Percentiles rank a stretch among this genome's conserved stretches.
These are phyloP conservation scores for Colletotrichum godetiae DNA, from an alignment of 2,329 filamentous ascomycete genomes.

Conservation along the genomic window DNA sequence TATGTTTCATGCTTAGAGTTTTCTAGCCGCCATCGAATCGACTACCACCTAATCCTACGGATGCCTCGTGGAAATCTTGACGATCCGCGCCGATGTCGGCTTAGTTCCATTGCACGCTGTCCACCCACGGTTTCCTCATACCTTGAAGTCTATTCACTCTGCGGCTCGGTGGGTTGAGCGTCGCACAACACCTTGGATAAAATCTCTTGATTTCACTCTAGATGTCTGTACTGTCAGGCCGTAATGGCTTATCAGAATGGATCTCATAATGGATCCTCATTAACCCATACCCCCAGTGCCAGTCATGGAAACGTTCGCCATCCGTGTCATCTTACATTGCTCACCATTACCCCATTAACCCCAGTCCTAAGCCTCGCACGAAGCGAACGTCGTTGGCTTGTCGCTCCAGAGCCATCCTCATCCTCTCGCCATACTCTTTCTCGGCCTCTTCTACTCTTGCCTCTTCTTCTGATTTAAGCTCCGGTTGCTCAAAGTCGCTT, in stretches of 20 bases:
- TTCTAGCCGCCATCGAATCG: background rate
- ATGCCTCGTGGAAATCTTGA: too few species aligned
- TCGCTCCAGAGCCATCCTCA: conserved; percentile 79
- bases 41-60: background rate
- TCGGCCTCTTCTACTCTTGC: conserved; percentile 65
- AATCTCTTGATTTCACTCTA: background rate
- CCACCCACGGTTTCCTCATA: background rate
- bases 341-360: conserved; percentile 11
- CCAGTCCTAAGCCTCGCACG: conserved; percentile 70
- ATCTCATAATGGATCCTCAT: background rate
- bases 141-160: background rate
- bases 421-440: conserved; percentile 72
- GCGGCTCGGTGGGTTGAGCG: background rate
- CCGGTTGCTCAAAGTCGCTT: conserved; percentile 62
- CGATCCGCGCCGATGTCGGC: background rate
- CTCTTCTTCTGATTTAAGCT: conserved; percentile 57
- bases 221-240: background rate
- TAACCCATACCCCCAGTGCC: background rate
- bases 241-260: background rate
- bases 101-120: background rate
- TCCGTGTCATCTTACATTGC: background rate
- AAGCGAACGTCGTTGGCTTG: conserved; percentile 85
- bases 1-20: conserved; percentile 16
- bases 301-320: background rate
- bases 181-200: background rate